Conservation (phyloP, 495 filamentous ascomycete species). For the Penicillium atrosanguineum region DNA sequence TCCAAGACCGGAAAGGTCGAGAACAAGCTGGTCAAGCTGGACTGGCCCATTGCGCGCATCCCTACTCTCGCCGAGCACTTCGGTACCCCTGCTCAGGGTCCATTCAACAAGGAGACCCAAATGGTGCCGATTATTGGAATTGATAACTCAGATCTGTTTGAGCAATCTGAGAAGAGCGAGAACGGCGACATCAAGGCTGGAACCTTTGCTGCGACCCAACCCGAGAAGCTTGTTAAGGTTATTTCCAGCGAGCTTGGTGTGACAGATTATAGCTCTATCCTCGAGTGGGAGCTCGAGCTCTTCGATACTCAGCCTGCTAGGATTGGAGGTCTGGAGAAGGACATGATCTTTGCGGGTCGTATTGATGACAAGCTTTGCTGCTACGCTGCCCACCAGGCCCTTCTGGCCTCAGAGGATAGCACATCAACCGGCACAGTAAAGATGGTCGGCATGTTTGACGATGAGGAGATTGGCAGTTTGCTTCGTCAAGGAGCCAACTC, state of each 20-base stretch:
- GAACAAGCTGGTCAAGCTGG: slow-evolving; percentile 80
- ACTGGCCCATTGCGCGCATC: slow-evolving; percentile 90
- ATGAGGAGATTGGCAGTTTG: slow-evolving; percentile 90
- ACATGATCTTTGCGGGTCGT: slow-evolving; percentile 91
- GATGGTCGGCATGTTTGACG: slow-evolving; percentile 87
- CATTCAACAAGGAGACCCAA: slow-evolving; percentile 87
- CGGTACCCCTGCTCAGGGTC: slow-evolving; percentile 70
- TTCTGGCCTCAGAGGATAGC: slow-evolving; percentile 63
- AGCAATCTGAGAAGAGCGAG: slow-evolving; percentile 18
- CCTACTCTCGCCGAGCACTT: slow-evolving; percentile 95
- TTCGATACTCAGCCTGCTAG: slow-evolving; percentile 86
- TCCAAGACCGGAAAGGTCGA: slow-evolving; percentile 71
- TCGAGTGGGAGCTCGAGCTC: slow-evolving; percentile 98
- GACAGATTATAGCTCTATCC: slow-evolving; percentile 63
- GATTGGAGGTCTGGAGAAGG: slow-evolving; percentile 82
- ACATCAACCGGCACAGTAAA: slow-evolving; percentile 62
- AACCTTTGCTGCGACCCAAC: slow-evolving; percentile 77
- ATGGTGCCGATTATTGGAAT: slow-evolving; percentile 92
- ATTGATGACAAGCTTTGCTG: slow-evolving; percentile 98
- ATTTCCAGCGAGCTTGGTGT: slow-evolving; percentile 74
- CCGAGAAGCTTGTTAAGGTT: slow-evolving; percentile 75
- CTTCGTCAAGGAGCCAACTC: slow-evolving; percentile 86
- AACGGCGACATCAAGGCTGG: slow-evolving; percentile 41
- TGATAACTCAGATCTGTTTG: slow-evolving; percentile 64
- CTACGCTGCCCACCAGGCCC: slow-evolving; percentile 83